Evolutionary conservation across 257 asterid species (phyloP).

Genomic region (Coffea canephora): DNA sequence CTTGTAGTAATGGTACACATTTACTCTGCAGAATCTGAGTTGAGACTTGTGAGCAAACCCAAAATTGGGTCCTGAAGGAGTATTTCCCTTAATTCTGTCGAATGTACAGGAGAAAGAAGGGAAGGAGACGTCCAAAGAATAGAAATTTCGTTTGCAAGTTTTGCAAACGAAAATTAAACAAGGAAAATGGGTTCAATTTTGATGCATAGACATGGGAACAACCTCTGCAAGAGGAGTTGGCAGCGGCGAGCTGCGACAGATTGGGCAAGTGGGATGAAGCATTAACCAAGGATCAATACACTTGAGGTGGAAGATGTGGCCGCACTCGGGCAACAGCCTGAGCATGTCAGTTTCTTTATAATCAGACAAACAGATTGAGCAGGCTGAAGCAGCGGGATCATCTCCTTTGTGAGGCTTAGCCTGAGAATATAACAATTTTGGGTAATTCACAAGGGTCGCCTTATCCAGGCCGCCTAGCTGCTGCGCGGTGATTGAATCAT

Average conservation of each 20-base stretch:
- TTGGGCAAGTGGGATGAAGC: slow-evolving; percentile 52
- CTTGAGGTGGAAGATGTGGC: slow-evolving; percentile 51
- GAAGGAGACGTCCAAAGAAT: neutral
- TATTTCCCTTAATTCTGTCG: neutral
- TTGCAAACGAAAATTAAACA: neutral
- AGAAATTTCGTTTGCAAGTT: neutral
- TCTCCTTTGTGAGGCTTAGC: slow-evolving; percentile 24
- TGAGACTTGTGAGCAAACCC: neutral
- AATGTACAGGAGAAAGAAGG: neutral
- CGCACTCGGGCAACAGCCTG: slow-evolving; percentile 56
- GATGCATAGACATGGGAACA: slow-evolving; percentile 7
- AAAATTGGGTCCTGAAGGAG: neutral
- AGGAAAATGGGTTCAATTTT: neutral
- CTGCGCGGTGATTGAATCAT: neutral
- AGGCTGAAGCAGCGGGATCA: slow-evolving; percentile 21
- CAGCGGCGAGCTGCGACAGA: slow-evolving; percentile 51
- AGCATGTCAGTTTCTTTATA: slow-evolving; percentile 45
- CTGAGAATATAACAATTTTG: slow-evolving; percentile 36
- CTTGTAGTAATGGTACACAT: too few relatives aligned
- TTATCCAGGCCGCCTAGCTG: slow-evolving; percentile 32
- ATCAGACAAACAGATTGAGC: slow-evolving; percentile 60
- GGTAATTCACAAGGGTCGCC: slow-evolving; percentile 37
- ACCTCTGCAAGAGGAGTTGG: slow-evolving; percentile 25
- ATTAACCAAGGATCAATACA: slow-evolving; percentile 65
- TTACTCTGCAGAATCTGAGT: neutral